Conservation (phyloP, 345 rosid species). For the Pugionium cornutum region DNA sequence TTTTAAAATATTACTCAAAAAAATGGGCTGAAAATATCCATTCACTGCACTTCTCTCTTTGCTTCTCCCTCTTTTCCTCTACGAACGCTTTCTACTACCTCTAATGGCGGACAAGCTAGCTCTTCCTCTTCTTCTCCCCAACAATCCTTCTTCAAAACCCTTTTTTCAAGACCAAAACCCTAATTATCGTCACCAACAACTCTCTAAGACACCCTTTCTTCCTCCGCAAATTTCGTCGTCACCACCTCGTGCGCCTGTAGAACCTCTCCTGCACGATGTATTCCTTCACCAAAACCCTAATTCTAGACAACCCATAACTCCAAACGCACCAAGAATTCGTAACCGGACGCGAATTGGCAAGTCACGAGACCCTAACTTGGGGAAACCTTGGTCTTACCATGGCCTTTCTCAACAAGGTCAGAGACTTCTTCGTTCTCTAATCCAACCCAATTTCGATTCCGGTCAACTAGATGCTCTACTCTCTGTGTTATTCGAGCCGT, state of each 20-base stretch:
- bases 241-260: constrained; percentile 39
- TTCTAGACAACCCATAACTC: constrained; percentile 36
- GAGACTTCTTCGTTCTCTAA: constrained; percentile 53
- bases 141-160: constrained; percentile 56
- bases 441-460: constrained; percentile 58
- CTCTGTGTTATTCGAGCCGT: constrained; percentile 44
- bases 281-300: constrained; percentile 41
- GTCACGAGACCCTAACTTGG: constrained; percentile 65
- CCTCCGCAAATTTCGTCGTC: constrained; percentile 29
- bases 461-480: constrained; percentile 45
- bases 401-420: constrained; percentile 70
- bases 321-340: constrained; percentile 34
- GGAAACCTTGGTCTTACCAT: constrained; percentile 72
- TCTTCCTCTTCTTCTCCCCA: constrained; percentile 71
- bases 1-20: too few species aligned
- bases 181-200: constrained; percentile 3
- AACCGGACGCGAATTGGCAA: constrained; percentile 64
- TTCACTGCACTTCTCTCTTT: constrained; percentile 13
- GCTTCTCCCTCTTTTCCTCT: constrained; percentile 6
- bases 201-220: constrained; percentile 27
- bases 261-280: constrained; percentile 51
- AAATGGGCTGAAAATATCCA: constrained; percentile 28
- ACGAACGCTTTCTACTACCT: not conserved
- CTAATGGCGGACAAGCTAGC: constrained; percentile 78
- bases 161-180: constrained; percentile 40